A percentile compares a stretch with the other conserved stretches of the same genome.
These are phyloP conservation scores for Triticum monococcum DNA, from an alignment of 176 grass and related monocot species.

Conservation along the genomic window DNA sequence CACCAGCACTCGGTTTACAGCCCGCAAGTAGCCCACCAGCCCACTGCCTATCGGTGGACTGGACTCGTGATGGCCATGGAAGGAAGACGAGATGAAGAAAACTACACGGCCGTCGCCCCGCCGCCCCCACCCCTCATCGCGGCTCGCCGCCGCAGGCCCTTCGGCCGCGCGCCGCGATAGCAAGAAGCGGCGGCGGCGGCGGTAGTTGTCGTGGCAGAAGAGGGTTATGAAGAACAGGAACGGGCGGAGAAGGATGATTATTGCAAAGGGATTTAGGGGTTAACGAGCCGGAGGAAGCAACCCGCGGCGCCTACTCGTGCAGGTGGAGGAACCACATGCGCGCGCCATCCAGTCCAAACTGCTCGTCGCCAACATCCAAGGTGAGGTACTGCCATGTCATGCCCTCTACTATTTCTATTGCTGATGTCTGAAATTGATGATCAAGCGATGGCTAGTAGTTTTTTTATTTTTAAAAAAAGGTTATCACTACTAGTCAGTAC, in stretches of 20 bases:
- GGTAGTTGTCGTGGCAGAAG: not conserved
- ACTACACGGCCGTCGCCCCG: not conserved
- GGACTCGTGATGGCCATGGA: not conserved
- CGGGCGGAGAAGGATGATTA: not conserved
- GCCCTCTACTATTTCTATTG: not conserved
- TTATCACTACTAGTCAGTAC: too few species aligned
- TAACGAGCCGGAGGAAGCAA: conserved; percentile 1
- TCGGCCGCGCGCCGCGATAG: not conserved
- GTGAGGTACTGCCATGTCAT: conserved; percentile 43
- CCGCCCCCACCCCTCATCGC: not conserved
- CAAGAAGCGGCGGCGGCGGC: not conserved
- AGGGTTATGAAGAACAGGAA: not conserved
- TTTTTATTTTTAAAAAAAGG: too few species aligned
- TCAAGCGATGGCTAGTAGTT: too few species aligned
- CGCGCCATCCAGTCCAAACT: conserved; percentile 63
- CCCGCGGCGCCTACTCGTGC: conserved; percentile 42
- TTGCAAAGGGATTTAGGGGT: not conserved
- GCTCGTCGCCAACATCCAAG: conserved; percentile 57
- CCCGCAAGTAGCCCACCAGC: not conserved
- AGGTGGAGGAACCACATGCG: conserved; percentile 70
- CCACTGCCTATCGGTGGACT: not conserved
- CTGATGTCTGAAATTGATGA: not conserved
- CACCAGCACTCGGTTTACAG: not conserved
- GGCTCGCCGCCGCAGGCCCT: not conserved
- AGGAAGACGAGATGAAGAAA: not conserved